Evolutionary conservation across 2,329 filamentous ascomycete species (phyloP).

Genomic region (Colletotrichum cordylinicola): DNA sequence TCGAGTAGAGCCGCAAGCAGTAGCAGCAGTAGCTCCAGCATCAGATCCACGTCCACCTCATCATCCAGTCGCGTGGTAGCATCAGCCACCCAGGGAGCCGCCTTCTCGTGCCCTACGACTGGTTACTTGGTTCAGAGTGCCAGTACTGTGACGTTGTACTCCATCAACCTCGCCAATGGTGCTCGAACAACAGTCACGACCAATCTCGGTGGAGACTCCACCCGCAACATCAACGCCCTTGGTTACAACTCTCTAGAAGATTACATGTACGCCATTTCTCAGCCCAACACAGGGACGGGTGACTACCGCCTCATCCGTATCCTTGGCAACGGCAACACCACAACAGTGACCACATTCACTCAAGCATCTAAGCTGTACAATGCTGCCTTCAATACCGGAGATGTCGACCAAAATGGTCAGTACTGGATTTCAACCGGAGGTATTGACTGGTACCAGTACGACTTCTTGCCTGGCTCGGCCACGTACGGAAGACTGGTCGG

Average conservation of each 20-base stretch:
- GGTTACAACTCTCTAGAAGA: conserved; percentile 29
- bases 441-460: conserved; percentile 22
- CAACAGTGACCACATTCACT: neutral
- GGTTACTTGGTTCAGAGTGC: conserved; percentile 23
- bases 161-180: conserved; percentile 23
- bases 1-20: neutral
- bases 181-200: neutral
- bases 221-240: conserved; percentile 26
- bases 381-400: conserved; percentile 18
- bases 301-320: conserved; percentile 26
- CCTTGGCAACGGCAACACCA: conserved; percentile 16
- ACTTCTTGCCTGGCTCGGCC: conserved; percentile 23
- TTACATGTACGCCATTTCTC: conserved; percentile 25
- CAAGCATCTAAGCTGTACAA: neutral
- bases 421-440: conserved; percentile 23
- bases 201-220: neutral
- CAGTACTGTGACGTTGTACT: neutral
- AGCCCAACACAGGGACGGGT: neutral
- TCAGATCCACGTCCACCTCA: neutral
- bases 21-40: neutral
- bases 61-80: neutral
- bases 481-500: conserved; percentile 14
- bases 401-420: conserved; percentile 26
- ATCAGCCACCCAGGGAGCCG: neutral
- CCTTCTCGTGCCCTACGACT: conserved; percentile 11